These are phyloP conservation scores for Rhizophagus clarus DNA, from an alignment of 192 early-diverging fungal species.

Conservation along the genomic window DNA sequence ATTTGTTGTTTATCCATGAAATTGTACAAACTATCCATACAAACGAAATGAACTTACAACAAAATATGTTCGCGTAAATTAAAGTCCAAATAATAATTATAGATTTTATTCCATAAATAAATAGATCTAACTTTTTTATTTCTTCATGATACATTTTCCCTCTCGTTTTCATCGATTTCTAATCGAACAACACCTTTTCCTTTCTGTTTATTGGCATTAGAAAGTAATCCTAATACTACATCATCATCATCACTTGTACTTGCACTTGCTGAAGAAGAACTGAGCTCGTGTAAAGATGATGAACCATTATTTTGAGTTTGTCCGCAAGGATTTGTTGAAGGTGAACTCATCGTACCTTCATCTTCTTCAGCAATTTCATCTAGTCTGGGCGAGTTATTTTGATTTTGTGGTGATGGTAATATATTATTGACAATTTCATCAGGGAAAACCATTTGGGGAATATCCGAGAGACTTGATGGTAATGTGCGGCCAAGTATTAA, in stretches of 20 bases:
- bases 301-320: neutral
- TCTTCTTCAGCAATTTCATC: constrained; percentile 28
- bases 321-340: neutral
- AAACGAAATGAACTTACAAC: neutral
- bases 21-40: too few relatives aligned
- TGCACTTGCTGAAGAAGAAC: constrained; percentile 18
- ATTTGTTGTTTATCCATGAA: too few relatives aligned
- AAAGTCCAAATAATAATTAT: neutral
- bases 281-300: neutral
- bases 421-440: constrained; percentile 12
- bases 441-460: neutral
- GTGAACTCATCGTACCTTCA: constrained; percentile 11
- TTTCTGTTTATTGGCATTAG: constrained; percentile 1
- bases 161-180: neutral
- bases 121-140: neutral
- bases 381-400: neutral
- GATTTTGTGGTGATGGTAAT: neutral
- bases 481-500: constrained; percentile 14
- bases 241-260: constrained; percentile 23
- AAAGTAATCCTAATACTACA: neutral
- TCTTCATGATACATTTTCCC: neutral
- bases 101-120: neutral
- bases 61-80: neutral
- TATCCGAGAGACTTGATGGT: constrained; percentile 16
- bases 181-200: constrained; percentile 29